Conservation (phyloP, 805 yeast species). For the Ogataea populi-albae region DNA sequence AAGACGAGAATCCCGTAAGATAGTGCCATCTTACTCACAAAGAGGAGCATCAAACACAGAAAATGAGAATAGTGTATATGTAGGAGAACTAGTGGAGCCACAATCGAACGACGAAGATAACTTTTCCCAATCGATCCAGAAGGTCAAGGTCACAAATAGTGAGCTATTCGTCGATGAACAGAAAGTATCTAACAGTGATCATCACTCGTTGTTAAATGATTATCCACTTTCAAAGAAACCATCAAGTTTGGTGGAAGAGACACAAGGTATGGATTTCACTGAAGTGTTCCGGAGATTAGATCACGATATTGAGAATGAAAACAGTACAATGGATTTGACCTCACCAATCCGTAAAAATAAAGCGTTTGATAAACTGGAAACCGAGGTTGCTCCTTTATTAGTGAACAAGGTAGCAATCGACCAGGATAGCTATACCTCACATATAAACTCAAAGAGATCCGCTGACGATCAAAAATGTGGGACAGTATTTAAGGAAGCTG, state of each 20-base stretch:
- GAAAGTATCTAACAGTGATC: not conserved
- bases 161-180: not conserved
- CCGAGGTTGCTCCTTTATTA: too few species aligned
- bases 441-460: too few species aligned
- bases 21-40: conserved; percentile 27
- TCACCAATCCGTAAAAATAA: conserved; percentile 16
- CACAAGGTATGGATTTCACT: conserved; percentile 10
- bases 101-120: conserved; percentile 13
- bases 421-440: too few species aligned
- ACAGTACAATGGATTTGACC: conserved; percentile 20
- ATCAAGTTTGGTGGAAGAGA: not conserved
- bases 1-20: conserved; percentile 29
- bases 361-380: conserved; percentile 10
- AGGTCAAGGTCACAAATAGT: conserved; percentile 4
- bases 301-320: conserved; percentile 10
- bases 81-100: not conserved
- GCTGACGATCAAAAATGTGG: too few species aligned
- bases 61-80: not conserved
- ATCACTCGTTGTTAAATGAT: too few species aligned
- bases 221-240: not conserved
- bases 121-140: conserved; percentile 14
- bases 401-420: too few species aligned
- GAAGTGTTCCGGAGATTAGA: conserved; percentile 13
- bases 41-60: not conserved
- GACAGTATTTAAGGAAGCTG: too few species aligned